phyloP scores from a whole-genome alignment of 129 eudicot species.

The Pulicaria dysenterica region DNA sequence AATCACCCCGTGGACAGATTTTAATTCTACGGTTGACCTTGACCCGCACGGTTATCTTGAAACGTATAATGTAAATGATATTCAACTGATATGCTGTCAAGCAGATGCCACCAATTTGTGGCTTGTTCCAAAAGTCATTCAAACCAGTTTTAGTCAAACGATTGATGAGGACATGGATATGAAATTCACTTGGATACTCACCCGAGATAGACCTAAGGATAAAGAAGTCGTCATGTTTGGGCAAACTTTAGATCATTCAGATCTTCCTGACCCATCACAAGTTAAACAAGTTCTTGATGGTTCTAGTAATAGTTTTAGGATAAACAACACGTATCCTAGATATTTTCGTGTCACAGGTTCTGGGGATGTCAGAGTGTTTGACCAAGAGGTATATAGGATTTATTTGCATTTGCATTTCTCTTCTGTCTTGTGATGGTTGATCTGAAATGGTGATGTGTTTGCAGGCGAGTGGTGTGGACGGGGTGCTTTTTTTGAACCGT shows the following conservation, averaged over 20 bases:
- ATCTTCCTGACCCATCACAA: conserved; percentile 43
- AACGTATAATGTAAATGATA: conserved; percentile 44
- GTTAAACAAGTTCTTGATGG: conserved; percentile 50
- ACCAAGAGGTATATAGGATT: conserved; percentile 41
- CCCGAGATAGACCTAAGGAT: conserved; percentile 54
- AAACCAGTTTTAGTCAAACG: conserved; percentile 39
- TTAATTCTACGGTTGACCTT: conserved; percentile 38
- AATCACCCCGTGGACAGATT: conserved; percentile 41
- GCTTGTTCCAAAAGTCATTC: conserved; percentile 51
- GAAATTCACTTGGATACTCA: conserved; percentile 46
- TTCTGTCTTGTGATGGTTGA: background rate
- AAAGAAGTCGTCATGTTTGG: conserved; percentile 56
- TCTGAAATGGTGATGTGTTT: background rate
- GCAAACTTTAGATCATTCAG: conserved; percentile 37
- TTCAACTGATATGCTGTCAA: conserved; percentile 60
- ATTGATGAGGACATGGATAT: conserved; percentile 38
- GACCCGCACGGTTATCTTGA: conserved; percentile 52
- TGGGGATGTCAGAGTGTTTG: conserved; percentile 57
- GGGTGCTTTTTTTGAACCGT: conserved; percentile 44
- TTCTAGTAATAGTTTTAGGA: conserved; percentile 36
- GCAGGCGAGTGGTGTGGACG: conserved; percentile 48
- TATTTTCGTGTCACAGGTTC: conserved; percentile 62
- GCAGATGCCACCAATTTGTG: conserved; percentile 54
- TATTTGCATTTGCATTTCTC: background rate
- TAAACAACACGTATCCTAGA: conserved; percentile 49